Evolutionary conservation across 2,329 filamentous ascomycete species (phyloP).

Genomic region (Pseudocercospora fuligena): DNA sequence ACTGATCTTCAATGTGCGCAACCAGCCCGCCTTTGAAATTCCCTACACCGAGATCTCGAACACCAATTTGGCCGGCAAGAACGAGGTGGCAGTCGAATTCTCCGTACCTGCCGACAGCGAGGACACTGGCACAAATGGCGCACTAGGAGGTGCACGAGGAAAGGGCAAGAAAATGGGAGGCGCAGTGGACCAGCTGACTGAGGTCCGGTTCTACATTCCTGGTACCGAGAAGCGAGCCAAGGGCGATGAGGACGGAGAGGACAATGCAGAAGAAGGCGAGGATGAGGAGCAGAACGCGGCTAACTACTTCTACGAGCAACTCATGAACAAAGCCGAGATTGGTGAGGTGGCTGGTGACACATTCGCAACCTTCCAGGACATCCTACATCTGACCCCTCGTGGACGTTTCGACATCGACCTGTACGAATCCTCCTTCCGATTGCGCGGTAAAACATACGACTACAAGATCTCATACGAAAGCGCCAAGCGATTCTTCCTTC

Average conservation of each 20-base stretch:
- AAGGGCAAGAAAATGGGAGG: conserved; percentile 89
- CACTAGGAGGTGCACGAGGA: conserved; percentile 72
- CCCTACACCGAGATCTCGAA: conserved; percentile 98
- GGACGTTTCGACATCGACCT: conserved; percentile 99
- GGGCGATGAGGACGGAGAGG: conserved; percentile 70
- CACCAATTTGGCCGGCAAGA: conserved; percentile 95
- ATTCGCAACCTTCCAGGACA: conserved; percentile 94
- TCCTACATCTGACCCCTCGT: conserved; percentile 95
- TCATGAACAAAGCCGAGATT: conserved; percentile 99
- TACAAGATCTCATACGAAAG: conserved; percentile 99
- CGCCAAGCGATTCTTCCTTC: conserved; percentile 98
- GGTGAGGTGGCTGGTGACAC: conserved; percentile 98
- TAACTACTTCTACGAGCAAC: conserved; percentile 94
- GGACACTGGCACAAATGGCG: conserved; percentile 73
- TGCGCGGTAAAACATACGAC: conserved; percentile 98
- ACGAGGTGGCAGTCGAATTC: conserved; percentile 96
- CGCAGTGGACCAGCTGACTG: conserved; percentile 88
- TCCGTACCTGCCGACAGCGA: conserved; percentile 73
- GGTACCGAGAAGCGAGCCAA: conserved; percentile 77
- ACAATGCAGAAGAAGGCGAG: conserved; percentile 59
- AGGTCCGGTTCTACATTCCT: conserved; percentile 99
- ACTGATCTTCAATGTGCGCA: conserved; percentile 94
- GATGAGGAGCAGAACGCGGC: conserved; percentile 90
- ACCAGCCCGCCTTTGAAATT: conserved; percentile 93
- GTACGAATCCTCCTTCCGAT: conserved; percentile 96